A percentile compares a stretch with the other conserved stretches of the same genome.
Conservation (phyloP, 2,329 filamentous ascomycete species). For the Tolypocladium tundrense region DNA sequence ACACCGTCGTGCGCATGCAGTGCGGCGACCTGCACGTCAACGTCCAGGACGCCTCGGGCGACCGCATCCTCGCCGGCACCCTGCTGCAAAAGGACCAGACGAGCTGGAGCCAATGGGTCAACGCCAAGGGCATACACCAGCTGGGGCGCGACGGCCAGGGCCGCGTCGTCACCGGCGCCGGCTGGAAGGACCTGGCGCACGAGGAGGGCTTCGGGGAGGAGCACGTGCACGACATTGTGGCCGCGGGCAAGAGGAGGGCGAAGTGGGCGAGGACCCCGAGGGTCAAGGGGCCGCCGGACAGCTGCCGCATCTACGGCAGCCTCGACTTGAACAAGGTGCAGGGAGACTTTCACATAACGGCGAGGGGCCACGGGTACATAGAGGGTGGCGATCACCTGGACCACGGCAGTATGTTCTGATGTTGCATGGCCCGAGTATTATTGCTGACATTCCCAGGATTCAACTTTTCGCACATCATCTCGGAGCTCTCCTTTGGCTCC, state of each 20-base stretch:
- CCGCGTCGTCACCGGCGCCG: constrained; percentile 44
- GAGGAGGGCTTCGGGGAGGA: constrained; percentile 67
- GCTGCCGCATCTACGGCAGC: constrained; percentile 82
- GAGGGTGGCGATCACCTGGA: constrained; percentile 71
- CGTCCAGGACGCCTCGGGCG: constrained; percentile 89
- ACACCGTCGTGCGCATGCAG: constrained; percentile 82
- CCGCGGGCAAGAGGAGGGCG: constrained; percentile 51
- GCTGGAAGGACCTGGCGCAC: constrained; percentile 33
- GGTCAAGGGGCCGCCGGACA: constrained; percentile 51
- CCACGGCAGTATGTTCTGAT: constrained; percentile 53
- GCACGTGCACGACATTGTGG: constrained; percentile 85
- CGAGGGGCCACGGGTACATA: constrained; percentile 87
- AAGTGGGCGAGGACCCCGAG: constrained; percentile 69
- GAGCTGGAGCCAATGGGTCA: constrained; percentile 72
- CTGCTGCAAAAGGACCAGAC: constrained; percentile 68
- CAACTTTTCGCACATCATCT: constrained; percentile 97
- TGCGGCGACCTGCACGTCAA: constrained; percentile 89
- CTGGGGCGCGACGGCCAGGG: constrained; percentile 47
- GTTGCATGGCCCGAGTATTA: not conserved
- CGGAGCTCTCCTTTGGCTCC: constrained; percentile 92
- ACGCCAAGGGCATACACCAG: constrained; percentile 54
- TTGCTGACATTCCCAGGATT: constrained; percentile 48
- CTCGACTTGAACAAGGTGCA: constrained; percentile 94
- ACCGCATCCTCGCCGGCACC: constrained; percentile 75
- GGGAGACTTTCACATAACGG: constrained; percentile 96